Evolutionary conservation across 148 eudicot genomes (phyloP).

Genomic region (Rhododendron molle): DNA sequence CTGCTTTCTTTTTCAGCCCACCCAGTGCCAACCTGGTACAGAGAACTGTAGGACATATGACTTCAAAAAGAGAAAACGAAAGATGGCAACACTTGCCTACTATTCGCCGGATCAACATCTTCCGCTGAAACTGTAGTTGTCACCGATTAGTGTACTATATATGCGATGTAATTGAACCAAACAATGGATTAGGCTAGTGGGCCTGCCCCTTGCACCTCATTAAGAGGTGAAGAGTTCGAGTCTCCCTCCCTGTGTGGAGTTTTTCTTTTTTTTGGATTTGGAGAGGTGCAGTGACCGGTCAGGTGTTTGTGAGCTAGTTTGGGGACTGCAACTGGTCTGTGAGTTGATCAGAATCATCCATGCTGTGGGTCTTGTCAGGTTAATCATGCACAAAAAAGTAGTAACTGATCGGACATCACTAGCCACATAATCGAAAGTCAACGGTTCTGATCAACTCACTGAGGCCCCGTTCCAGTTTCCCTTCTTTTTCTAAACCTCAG

Average conservation of each 20-base stretch:
- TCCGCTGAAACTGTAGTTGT: background rate
- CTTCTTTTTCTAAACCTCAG: too few species aligned
- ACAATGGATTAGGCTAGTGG: background rate
- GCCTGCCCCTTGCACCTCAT: background rate
- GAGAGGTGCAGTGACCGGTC: background rate
- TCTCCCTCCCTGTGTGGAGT: background rate
- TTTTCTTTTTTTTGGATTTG: background rate
- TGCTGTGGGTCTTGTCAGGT: background rate
- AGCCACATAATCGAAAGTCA: too few species aligned
- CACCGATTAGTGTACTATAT: background rate
- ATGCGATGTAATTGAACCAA: background rate
- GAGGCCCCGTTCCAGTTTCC: too few species aligned
- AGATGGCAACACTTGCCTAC: background rate
- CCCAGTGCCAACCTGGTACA: background rate
- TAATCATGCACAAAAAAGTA: too few species aligned
- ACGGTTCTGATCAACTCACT: background rate
- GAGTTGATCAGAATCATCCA: background rate
- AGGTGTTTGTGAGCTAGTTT: background rate
- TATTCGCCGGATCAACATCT: background rate
- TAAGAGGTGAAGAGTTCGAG: background rate
- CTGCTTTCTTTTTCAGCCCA: constrained; percentile 5
- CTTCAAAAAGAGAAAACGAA: background rate
- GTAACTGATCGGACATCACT: too few species aligned
- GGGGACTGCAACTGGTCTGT: background rate
- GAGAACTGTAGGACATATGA: background rate